These are phyloP conservation scores for Penicillium decumbens DNA, from an alignment of 2,329 filamentous ascomycete species.

Conservation along the genomic window DNA sequence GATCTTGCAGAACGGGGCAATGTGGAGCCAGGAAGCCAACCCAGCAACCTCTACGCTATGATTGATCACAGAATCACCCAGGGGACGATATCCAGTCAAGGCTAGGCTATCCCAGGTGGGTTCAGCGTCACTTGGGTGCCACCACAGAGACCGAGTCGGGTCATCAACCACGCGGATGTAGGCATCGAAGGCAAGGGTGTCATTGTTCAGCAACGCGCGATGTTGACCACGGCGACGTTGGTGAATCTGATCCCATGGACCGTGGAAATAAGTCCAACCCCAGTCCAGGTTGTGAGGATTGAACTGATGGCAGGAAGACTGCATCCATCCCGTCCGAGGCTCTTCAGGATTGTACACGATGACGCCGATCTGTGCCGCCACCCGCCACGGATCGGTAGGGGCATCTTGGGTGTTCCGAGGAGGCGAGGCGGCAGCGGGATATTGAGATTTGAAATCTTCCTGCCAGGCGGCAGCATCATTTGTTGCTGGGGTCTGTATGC, in stretches of 20 bases:
- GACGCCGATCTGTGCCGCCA: slow-evolving; percentile 58
- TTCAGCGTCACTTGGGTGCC: slow-evolving; percentile 53
- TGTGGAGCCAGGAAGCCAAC: slow-evolving; percentile 55
- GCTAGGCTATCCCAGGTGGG: slow-evolving; percentile 53
- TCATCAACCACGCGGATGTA: slow-evolving; percentile 60
- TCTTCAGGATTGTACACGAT: slow-evolving; percentile 61
- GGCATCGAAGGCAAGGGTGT: slow-evolving; percentile 58
- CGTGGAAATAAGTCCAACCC: slow-evolving; percentile 61
- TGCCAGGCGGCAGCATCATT: slow-evolving; percentile 29
- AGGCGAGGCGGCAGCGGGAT: slow-evolving; percentile 15
- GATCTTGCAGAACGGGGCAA: slow-evolving; percentile 56
- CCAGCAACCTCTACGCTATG: slow-evolving; percentile 51
- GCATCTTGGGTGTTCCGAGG: slow-evolving; percentile 2
- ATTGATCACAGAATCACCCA: slow-evolving; percentile 44
- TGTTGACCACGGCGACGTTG: slow-evolving; percentile 54
- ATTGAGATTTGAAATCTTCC: slow-evolving; percentile 29
- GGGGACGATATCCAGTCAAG: slow-evolving; percentile 55
- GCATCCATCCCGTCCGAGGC: slow-evolving; percentile 54
- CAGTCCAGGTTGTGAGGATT: slow-evolving; percentile 56
- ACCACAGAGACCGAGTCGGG: slow-evolving; percentile 58
- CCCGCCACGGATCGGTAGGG: slow-evolving; percentile 38
- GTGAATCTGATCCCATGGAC: slow-evolving; percentile 56
- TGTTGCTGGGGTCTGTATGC: slow-evolving; percentile 29
- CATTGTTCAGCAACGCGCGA: slow-evolving; percentile 55
- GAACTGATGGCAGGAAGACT: slow-evolving; percentile 57